Evolutionary conservation across 768 basidiomycete species (phyloP).

Genomic region (Mycena chlorophos): DNA sequence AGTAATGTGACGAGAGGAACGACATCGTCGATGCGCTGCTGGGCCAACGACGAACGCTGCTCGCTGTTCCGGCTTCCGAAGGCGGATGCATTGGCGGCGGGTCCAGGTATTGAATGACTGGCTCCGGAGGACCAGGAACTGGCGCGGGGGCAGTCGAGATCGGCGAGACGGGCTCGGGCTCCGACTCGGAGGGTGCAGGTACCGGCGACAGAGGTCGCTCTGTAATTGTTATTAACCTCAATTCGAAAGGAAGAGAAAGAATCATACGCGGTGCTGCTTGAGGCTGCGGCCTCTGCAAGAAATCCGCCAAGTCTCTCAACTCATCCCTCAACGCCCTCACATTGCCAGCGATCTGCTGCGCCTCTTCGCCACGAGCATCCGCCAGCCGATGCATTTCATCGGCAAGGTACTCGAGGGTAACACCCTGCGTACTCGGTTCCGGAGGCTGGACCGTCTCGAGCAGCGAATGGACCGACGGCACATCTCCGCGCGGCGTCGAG

Average conservation of each 20-base stretch:
- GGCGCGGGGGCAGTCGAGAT: conserved; percentile 12
- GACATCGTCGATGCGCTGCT: conserved; percentile 47
- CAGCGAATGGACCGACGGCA: conserved; percentile 49
- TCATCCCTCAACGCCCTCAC: conserved; percentile 71
- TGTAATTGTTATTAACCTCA: too few species aligned
- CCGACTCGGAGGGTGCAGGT: neutral
- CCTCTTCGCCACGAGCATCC: conserved; percentile 60
- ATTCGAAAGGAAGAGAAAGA: too few species aligned
- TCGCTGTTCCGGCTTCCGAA: conserved; percentile 34
- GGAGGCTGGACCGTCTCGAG: conserved; percentile 46
- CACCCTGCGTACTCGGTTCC: conserved; percentile 52
- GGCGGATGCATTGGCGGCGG: conserved; percentile 24
- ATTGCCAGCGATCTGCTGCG: conserved; percentile 62
- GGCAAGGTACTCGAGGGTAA: conserved; percentile 48
- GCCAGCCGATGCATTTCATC: conserved; percentile 62
- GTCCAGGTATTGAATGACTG: conserved; percentile 18
- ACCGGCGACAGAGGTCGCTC: conserved; percentile 16
- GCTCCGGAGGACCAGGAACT: neutral
- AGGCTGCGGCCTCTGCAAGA: conserved; percentile 41
- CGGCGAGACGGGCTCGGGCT: conserved; percentile 19
- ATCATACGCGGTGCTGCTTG: too few species aligned
- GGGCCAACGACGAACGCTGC: conserved; percentile 34
- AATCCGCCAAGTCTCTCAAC: conserved; percentile 61
- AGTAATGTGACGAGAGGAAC: conserved; percentile 63
- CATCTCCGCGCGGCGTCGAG: conserved; percentile 46